Percentiles rank a stretch among this genome's conserved stretches.
Evolutionary conservation across 176 grass and related monocot species (phyloP).

Genomic region (Avena insularis): DNA sequence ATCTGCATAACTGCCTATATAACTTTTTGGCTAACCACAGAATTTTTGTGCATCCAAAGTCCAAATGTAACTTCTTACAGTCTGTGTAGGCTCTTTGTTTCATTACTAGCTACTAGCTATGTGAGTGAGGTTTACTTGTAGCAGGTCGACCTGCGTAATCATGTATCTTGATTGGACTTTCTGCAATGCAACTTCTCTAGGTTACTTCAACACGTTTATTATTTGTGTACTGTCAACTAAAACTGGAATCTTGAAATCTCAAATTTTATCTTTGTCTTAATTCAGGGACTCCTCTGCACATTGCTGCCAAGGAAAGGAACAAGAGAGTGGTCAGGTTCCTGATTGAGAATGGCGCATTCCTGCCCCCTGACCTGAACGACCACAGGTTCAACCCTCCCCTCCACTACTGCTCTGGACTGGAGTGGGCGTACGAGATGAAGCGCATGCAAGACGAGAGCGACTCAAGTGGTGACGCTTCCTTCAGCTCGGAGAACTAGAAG

Average conservation of each 20-base stretch:
- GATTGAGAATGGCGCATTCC: slow-evolving; percentile 90
- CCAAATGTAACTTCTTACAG: background rate
- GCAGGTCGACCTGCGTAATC: background rate
- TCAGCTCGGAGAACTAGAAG: slow-evolving; percentile 57
- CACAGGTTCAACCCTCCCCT: slow-evolving; percentile 94
- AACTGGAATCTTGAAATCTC: background rate
- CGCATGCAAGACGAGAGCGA: slow-evolving; percentile 58
- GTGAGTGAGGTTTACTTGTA: background rate
- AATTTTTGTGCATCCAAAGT: too few species aligned
- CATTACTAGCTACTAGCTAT: background rate
- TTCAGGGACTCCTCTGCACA: slow-evolving; percentile 92
- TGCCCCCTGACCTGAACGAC: slow-evolving; percentile 92
- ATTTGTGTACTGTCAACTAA: background rate
- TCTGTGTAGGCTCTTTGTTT: background rate
- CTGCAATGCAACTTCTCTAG: background rate
- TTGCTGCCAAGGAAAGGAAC: slow-evolving; percentile 96
- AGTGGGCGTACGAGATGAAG: slow-evolving; percentile 99
- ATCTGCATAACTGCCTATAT: background rate
- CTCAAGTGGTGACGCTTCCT: slow-evolving; percentile 41
- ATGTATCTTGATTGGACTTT: background rate
- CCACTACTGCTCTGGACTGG: slow-evolving; percentile 93
- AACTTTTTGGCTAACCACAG: background rate
- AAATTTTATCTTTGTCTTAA: background rate
- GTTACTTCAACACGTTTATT: background rate
- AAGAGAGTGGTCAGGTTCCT: slow-evolving; percentile 85